Base-by-base conservation (phyloP, 495 filamentous ascomycete genomes). In the Saxophila tyrrhenica region DNA sequence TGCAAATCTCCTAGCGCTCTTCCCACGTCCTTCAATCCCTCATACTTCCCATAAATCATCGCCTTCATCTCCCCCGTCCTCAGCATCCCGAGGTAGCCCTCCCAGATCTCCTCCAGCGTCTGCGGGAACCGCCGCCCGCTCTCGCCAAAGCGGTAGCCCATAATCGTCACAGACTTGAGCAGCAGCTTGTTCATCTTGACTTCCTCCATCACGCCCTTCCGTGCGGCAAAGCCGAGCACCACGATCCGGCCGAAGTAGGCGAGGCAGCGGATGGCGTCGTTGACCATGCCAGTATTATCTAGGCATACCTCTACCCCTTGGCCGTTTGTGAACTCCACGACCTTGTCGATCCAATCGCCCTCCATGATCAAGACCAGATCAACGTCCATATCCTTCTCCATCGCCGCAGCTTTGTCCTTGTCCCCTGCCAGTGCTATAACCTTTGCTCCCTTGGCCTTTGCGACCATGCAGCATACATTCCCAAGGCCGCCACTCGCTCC, bases 111-210 rank as follows among this genome's bases (percentile, higher is more conserved):
- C 44, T 66, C 24, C 17, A 63, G 56, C 48, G 56, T 55, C 2
- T 59, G 24, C 8, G 67, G 62, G 45, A 59, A 52, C 24, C 65
- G 51, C 24, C 72, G 52, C 11, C 63, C 65, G 21, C 64, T 64
- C 54, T 70, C 67, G 2, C 67, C 67, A 55, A 67, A 69, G 43
- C 67, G 52, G 60, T 74, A 70, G 17, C 67, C 67, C 22, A 64
- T 39, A 16, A 70, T 61, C 11, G 56, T 58, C 0, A 48, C 55
- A 0, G 47, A 49, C 51, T 70, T 70, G 11, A 70, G 52, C 47
- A 70, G 50, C 1, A 70, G 51, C 42, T 64, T 62, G 47, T 70
- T 70, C 48, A 64, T 59, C 53, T 57, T 54, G 0, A 70, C 56
- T 22, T 63, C 46, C 54, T 70, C 67, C 53, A 70, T 65, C 1